These are phyloP conservation scores for Nannochloropsis salina DNA, from an alignment of 108 stramenopile species.

Conservation along the genomic window DNA sequence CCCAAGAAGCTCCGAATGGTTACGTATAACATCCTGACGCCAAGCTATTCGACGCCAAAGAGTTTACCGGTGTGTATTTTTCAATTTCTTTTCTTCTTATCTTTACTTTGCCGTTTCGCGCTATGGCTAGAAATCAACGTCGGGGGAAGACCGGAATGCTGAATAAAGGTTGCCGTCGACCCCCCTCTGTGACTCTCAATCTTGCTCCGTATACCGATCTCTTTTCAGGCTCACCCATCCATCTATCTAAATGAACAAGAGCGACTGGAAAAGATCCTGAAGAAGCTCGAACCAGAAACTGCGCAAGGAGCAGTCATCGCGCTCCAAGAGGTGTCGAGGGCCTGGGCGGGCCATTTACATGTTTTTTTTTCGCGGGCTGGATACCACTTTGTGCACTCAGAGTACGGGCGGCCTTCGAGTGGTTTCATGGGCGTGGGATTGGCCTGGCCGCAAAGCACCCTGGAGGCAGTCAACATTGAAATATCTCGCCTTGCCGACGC, in stretches of 20 bases:
- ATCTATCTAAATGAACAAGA: not conserved
- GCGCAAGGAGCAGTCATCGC: constrained; percentile 46
- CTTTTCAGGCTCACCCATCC: not conserved
- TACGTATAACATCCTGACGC: not conserved
- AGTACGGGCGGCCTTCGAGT: constrained; percentile 84
- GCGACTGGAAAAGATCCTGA: not conserved
- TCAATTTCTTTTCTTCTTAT: not conserved
- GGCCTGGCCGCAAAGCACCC: constrained; percentile 34
- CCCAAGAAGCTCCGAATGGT: not conserved
- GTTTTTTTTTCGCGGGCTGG: constrained; percentile 70
- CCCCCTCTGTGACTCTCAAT: not conserved
- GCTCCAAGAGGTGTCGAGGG: constrained; percentile 54
- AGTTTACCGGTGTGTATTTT: not conserved
- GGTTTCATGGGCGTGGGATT: constrained; percentile 73
- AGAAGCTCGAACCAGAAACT: constrained; percentile 34
- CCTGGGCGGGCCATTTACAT: constrained; percentile 59
- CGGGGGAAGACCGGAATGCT: too few relatives aligned
- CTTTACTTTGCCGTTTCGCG: not conserved
- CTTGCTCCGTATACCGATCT: not conserved
- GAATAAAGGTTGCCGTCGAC: not conserved
- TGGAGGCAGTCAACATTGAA: constrained; percentile 27
- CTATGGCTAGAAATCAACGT: not conserved
- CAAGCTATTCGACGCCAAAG: not conserved
- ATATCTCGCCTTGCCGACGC: constrained; percentile 50
- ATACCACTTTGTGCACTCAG: constrained; percentile 75